Evolutionary conservation across 306 rosid genomes (phyloP).

Genomic region (Morella rubra): DNA sequence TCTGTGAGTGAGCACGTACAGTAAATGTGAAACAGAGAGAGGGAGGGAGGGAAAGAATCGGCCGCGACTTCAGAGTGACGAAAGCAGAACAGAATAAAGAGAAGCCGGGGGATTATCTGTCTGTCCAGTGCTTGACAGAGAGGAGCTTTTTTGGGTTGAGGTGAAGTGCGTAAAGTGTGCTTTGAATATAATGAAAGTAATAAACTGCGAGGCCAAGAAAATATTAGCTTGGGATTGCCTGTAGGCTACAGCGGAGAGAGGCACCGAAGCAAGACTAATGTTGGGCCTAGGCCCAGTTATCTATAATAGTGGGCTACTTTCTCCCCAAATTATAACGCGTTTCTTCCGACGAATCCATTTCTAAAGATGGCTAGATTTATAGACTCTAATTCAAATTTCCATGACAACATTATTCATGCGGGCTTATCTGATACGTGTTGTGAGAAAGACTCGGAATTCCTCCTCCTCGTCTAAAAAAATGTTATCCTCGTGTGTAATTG

Average conservation of each 20-base stretch:
- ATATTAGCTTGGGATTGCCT: not conserved
- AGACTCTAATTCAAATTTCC: too few species aligned
- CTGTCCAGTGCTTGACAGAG: not conserved
- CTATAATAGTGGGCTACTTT: not conserved
- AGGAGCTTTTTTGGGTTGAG: not conserved
- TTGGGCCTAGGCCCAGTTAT: not conserved
- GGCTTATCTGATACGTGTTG: too few species aligned
- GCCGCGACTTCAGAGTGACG: not conserved
- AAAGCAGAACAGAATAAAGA: not conserved
- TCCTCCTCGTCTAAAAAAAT: too few species aligned
- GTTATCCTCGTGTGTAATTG: too few species aligned
- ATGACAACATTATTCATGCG: too few species aligned
- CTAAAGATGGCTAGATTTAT: too few species aligned
- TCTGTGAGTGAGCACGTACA: not conserved
- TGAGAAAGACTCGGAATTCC: too few species aligned
- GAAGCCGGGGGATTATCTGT: not conserved
- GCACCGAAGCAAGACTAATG: too few species aligned
- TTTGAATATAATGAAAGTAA: not conserved
- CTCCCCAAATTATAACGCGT: too few species aligned
- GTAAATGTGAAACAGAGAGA: not conserved
- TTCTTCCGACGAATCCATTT: too few species aligned
- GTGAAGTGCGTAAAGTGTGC: constrained; percentile 5
- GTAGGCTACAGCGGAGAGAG: too few species aligned
- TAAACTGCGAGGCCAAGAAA: constrained; percentile 29
- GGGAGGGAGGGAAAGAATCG: not conserved